Percentiles rank a stretch among this genome's conserved stretches.
Evolutionary conservation across 2,329 filamentous ascomycete species (phyloP).

Genomic region (Aureobasidium subglaciale): DNA sequence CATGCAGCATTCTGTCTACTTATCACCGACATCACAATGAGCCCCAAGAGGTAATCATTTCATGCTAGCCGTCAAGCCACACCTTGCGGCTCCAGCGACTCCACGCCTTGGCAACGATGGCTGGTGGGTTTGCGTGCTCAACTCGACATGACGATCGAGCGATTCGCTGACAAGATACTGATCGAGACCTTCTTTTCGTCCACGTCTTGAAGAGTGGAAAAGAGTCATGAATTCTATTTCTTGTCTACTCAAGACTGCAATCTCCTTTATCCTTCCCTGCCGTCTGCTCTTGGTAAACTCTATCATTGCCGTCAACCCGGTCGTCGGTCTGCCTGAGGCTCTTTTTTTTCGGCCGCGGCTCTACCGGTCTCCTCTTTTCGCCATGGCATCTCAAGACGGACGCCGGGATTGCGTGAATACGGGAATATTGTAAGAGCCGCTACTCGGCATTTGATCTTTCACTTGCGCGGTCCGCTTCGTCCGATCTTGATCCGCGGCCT

Average conservation of each 20-base stretch:
- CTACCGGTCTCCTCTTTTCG: too few relatives aligned
- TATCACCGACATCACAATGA: too few relatives aligned
- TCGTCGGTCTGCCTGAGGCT: background rate
- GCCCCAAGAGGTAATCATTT: background rate
- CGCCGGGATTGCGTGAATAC: background rate
- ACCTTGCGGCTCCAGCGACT: slow-evolving; percentile 1
- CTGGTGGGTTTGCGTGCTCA: background rate
- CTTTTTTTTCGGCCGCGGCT: background rate
- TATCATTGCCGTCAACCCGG: background rate
- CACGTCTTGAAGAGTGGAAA: background rate
- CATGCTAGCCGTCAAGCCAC: slow-evolving; percentile 7
- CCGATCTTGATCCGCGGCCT: background rate
- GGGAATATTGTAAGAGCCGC: background rate
- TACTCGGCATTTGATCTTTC: background rate
- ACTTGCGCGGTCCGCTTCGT: background rate
- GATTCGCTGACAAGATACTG: background rate
- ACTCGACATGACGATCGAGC: slow-evolving; percentile 5
- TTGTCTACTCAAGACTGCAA: background rate
- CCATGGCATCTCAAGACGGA: background rate
- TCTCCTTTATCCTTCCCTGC: background rate
- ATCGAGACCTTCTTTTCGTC: background rate
- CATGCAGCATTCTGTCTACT: too few relatives aligned
- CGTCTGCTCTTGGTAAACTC: background rate
- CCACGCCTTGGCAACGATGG: background rate
- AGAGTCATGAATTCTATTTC: slow-evolving; percentile 10